A percentile compares a stretch with the other conserved stretches of the same genome.
Conservation (phyloP, 164 flowering plant genomes). For the Kingdonia uniflora region DNA sequence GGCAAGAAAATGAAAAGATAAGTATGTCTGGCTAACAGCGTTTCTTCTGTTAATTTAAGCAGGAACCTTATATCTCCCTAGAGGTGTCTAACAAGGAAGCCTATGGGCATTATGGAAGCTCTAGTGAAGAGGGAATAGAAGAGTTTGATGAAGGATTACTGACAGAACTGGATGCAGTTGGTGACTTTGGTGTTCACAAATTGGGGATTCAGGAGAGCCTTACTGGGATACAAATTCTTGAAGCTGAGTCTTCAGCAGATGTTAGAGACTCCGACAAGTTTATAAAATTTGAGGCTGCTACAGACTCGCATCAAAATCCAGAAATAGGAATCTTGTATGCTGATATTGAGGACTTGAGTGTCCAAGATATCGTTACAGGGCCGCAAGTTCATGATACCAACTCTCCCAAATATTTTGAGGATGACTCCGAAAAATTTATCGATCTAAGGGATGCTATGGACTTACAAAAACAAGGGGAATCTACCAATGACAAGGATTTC, state of each 20-base stretch:
- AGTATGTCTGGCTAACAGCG: conserved; percentile 7
- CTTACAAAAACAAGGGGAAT: no score
- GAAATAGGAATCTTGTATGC: no score
- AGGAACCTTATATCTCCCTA: conserved; percentile 20
- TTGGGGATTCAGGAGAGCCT: conserved; percentile 4
- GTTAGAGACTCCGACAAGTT: conserved; percentile 5
- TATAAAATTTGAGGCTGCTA: conserved; percentile 5
- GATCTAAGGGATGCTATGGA: no score
- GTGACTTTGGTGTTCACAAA: conserved; percentile 54
- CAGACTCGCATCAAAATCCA: no score
- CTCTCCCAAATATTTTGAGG: no score
- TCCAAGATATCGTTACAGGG: background rate
- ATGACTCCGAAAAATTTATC: background rate
- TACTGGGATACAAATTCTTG: conserved; percentile 9
- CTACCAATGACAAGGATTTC: no score
- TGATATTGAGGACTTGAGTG: no score
- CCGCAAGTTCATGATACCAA: background rate
- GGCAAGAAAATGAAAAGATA: no score
- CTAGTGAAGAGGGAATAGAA: conserved; percentile 26
- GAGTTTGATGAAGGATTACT: conserved; percentile 56
- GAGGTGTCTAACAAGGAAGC: conserved; percentile 10
- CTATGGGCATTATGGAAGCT: background rate
- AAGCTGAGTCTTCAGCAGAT: conserved; percentile 5
- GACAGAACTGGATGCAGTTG: conserved; percentile 54
- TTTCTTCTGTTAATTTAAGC: conserved; percentile 11